Base-by-base conservation (phyloP, 1,139 yeast species). In the Blastobotrys niveus region DNA sequence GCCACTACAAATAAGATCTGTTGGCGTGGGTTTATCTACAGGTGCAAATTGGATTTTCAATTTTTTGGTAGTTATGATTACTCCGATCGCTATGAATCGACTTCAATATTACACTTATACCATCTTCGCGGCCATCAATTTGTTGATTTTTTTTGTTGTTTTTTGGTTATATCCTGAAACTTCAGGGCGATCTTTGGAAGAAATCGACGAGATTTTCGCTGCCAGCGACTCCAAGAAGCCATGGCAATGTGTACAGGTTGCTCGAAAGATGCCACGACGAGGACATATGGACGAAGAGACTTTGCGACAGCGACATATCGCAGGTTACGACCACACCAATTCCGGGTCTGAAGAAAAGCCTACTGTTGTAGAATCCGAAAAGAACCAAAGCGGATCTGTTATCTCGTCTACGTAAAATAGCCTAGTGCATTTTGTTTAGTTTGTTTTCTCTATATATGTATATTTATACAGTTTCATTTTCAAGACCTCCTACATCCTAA, bases 1-100 rank as follows among this genome's bases (percentile, higher is more conserved):
- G 71, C 72, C 77, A 45, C 67, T 76, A 37, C 70, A 79, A 61
- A 77, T 75, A 60, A 68, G 80, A 59, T 70, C 80, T 42, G 51
- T 68, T 58, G 61, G 79, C 66, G 58, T 58, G 63, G 76, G 82
- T 20, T 66, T 77, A 27, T 69, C 79, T 48, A 74, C 82, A 8
- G 69, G 79, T 38, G 76, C 77, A 59, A 60, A 62, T 50, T 73
- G 77, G 77, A 59, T 69, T 44, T 67, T 70, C 63, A 73, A 73
- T 62, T 74, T 74, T 54, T 67, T 74, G 60, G 76, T 74, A 22
- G 77, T 74, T 42, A 70, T 72, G 72, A 69, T 75, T 52, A 75
- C 80, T 12, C 80, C 80, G 1, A 63, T 73, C 33, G 74, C 73
- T 34, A 70, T 76, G 58, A 59, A 58, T 41, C 64, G 64, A 46